Evolutionary conservation across 208 protist species (phyloP), one percentile per base, ranked within the genome.

Genomic region (Strigomonas galati): DNA sequence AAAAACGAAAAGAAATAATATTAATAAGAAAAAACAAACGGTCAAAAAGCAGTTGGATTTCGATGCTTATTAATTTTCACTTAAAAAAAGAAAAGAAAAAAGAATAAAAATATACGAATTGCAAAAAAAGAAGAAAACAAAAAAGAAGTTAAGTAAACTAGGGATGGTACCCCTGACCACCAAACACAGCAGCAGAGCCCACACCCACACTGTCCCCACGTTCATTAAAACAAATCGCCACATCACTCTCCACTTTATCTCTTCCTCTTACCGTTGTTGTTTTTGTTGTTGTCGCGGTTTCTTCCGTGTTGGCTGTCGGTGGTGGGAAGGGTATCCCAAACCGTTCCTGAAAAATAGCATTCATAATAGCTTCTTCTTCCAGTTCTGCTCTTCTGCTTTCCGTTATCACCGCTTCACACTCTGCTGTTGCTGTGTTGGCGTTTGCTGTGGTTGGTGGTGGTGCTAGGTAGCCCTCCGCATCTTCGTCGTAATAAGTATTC

Each of bases 221-320:
- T 0, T 66, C 21, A 32, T 72, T 79, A 65, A 94, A 94, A 62
- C 79, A 85, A 84, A 94, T 94, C 24, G 85, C 85, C 24, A 94
- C 71, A 51, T 94, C 89, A 7, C 83, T 66, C 12, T 65, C 69
- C 0, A 66, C 76, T 12, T 70, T 69, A n/a, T 72, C 74, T 67
- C 65, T 40, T 51, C 48, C n/a, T n/a, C n/a, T n/a, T n/a, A n/a
- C n/a, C n/a, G n/a, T n/a, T n/a, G 31, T 54, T 62, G 32, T 75
- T 61, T 23, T 62, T 64, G 43, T 61, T 65, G n/a, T 73, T 61
- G 6, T 26, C 37, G 15, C 30, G 15, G 4, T 24, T 56, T 10
- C 58, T 40, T 5, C 17, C 40, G 17, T 62, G 23, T 6, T 44
- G 19, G 30, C 6, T 4, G 0, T 12, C 23, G 30, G 14, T 6